Percentiles rank a stretch among this genome's conserved stretches.
Evolutionary conservation across 2,329 filamentous ascomycete species (phyloP).

Genomic region (Diaporthe vexans): DNA sequence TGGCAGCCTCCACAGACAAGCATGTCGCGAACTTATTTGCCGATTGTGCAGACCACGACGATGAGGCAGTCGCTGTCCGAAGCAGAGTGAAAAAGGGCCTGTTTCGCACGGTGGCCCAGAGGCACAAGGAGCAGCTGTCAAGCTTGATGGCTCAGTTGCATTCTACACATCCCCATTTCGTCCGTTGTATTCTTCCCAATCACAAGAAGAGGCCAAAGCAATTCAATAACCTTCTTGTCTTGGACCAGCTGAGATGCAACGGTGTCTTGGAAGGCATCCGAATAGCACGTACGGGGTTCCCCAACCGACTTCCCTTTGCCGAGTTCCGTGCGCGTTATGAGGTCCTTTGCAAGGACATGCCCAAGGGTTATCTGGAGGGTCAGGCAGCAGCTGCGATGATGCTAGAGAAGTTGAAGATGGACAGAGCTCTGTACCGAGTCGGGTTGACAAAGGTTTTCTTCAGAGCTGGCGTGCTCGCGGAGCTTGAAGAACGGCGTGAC

Average conservation of each 20-base stretch:
- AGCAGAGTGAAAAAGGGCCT: slow-evolving; percentile 96
- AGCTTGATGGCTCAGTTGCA: slow-evolving; percentile 94
- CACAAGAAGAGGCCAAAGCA: slow-evolving; percentile 98
- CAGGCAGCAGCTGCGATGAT: slow-evolving; percentile 88
- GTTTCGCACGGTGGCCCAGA: slow-evolving; percentile 95
- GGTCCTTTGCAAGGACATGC: slow-evolving; percentile 89
- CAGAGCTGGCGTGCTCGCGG: slow-evolving; percentile 93
- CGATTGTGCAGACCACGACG: slow-evolving; percentile 88
- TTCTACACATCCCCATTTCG: slow-evolving; percentile 97
- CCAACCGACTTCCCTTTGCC: slow-evolving; percentile 90
- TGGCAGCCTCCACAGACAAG: slow-evolving; percentile 84
- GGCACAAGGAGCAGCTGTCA: slow-evolving; percentile 98
- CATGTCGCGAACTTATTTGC: slow-evolving; percentile 88
- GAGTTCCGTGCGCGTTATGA: slow-evolving; percentile 98
- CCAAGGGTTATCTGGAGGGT: slow-evolving; percentile 91
- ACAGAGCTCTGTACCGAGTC: slow-evolving; percentile 89
- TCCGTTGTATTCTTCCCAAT: slow-evolving; percentile 96
- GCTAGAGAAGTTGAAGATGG: slow-evolving; percentile 88
- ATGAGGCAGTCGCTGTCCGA: slow-evolving; percentile 75
- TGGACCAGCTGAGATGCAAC: slow-evolving; percentile 98
- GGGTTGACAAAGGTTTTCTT: slow-evolving; percentile 99
- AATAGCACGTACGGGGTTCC: slow-evolving; percentile 96
- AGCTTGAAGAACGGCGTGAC: slow-evolving; percentile 96
- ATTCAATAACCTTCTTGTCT: slow-evolving; percentile 90
- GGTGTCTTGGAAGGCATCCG: slow-evolving; percentile 99